phyloP scores from a whole-genome alignment of 2,329 filamentous ascomycete genomes.

The Neoscytalidium dimidiatum region DNA sequence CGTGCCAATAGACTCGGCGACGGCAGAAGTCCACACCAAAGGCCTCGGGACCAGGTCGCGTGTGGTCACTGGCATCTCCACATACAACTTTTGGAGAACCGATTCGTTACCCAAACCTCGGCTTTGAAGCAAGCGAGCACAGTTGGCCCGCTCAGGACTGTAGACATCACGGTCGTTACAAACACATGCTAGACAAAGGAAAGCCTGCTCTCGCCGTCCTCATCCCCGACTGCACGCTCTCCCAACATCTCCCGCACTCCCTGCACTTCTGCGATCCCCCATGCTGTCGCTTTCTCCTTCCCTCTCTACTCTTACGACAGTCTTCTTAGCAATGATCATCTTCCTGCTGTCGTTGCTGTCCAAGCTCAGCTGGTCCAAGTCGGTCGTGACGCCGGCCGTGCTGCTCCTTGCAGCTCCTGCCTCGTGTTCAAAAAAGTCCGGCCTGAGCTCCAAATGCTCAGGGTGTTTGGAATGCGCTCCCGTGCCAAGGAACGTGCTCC shows the following conservation, averaged over 20 bases:
- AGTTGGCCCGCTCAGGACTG: not conserved
- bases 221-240: not conserved
- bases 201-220: not conserved
- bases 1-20: too few relatives aligned
- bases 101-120: too few relatives aligned
- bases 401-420: conserved; percentile 25
- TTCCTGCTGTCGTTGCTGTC: conserved; percentile 23
- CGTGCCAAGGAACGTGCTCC: not conserved
- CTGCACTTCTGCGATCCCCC: not conserved
- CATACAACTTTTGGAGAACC: too few relatives aligned
- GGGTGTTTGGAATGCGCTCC: not conserved
- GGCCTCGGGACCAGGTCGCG: too few relatives aligned
- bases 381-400: conserved; percentile 13
- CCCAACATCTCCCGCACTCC: not conserved
- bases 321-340: conserved; percentile 34
- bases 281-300: not conserved
- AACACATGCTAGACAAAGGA: not conserved
- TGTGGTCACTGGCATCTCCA: too few relatives aligned
- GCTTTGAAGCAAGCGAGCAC: not conserved
- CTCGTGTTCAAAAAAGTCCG: conserved; percentile 25
- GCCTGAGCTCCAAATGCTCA: conserved; percentile 25
- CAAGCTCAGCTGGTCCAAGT: conserved; percentile 24
- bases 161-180: not conserved
- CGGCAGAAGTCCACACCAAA: too few relatives aligned
- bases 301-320: conserved; percentile 32